Base-by-base conservation (phyloP, 139 green algal species). In the Picochlorum sp. region DNA sequence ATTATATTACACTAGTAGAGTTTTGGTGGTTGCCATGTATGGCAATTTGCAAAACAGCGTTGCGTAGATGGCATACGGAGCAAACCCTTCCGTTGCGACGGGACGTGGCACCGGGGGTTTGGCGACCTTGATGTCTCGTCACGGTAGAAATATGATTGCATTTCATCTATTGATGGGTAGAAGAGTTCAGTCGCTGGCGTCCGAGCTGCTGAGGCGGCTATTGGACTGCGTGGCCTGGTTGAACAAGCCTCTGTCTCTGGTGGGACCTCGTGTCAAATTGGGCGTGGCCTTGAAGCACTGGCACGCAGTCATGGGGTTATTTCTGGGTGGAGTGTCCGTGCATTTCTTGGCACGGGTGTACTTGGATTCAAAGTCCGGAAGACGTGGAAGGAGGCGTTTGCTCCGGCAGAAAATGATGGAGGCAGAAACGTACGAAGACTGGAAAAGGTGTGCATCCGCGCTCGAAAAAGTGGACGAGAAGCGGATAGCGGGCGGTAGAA, bases 121-220 rank as follows among this genome's bases (percentile, higher is more conserved):
- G 7, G 34, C 8, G 34, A 41, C 34, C 34, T 41, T 11, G 34
- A 41, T 41, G 8, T 41, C 34, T 9, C 34, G 34, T 41, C 34
- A 41, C 8, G 34, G 34, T 41, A 41, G 34, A 41, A 41, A 41
- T 41, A 41, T 57, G 2, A 47, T 76, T 6, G 63, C 63, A 1
- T 26, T 30, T 37, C 58, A 76, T 49, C 14, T 76, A 2, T 66
- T 66, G 54, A 54, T 66, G 2, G 70, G 70, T 11, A 41, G 70
- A 7, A 68, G 64, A 24, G 47, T 76, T 24, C 50, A 14, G 13
- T 62, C n/a, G 30, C 11, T 76, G 1, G 70, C 63, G 6, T 50
- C 45, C 18, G 70, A 71, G 23, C 7, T 77, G 18, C 6, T 45
- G 1, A 57, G 58, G 11, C 45, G 49, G 0, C 20, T 77, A 37